Conservation (phyloP, 495 filamentous ascomycete species). For the Poronia punctata region DNA sequence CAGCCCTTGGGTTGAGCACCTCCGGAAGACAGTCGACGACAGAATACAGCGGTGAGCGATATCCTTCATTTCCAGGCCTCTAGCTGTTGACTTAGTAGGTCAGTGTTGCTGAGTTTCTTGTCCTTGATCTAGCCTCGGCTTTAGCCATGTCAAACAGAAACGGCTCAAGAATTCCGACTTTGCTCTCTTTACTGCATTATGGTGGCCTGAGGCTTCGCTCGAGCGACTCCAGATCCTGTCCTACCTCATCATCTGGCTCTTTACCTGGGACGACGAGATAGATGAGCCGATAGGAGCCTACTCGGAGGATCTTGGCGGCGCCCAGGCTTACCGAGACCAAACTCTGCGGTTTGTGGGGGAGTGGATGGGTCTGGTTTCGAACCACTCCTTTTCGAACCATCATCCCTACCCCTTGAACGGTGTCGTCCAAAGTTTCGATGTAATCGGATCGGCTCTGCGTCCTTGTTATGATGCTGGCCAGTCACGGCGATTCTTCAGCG, state of each 20-base stretch:
- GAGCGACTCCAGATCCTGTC: constrained; percentile 18
- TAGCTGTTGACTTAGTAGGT: no score
- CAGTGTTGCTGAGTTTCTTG: no score
- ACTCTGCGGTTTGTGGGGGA: constrained; percentile 1
- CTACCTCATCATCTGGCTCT: constrained; percentile 27
- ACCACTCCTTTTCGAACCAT: neutral
- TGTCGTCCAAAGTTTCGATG: constrained; percentile 15
- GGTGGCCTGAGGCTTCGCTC: constrained; percentile 23
- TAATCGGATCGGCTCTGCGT: constrained; percentile 4
- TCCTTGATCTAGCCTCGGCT: constrained; percentile 4
- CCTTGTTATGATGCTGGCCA: constrained; percentile 8
- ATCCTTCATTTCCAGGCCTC: no score
- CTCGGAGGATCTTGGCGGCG: constrained; percentile 1
- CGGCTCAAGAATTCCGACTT: constrained; percentile 14
- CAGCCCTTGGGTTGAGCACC: no score
- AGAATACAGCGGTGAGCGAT: no score
- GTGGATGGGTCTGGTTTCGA: neutral
- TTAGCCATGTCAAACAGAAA: neutral
- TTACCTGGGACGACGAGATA: constrained; percentile 28
- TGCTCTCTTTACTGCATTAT: constrained; percentile 13
- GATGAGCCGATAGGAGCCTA: constrained; percentile 11
- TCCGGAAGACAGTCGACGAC: no score
- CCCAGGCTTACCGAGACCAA: constrained; percentile 1
- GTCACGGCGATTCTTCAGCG: constrained; percentile 16
- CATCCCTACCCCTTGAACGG: constrained; percentile 5